These are phyloP conservation scores for Manihot esculenta DNA, from an alignment of 441 rosid species.

Conservation along the genomic window DNA sequence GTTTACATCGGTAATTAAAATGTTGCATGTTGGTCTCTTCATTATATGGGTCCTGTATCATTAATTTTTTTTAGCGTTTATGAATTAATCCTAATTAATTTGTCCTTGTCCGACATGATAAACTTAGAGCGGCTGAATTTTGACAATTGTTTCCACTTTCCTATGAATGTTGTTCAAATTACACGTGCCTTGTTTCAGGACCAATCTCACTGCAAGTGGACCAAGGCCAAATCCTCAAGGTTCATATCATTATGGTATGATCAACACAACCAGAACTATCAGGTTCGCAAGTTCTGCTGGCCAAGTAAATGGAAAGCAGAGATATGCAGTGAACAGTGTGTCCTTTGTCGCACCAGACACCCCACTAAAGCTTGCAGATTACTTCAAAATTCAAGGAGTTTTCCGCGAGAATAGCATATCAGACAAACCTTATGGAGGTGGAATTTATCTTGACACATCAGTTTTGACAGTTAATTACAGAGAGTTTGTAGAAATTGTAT, in stretches of 20 bases:
- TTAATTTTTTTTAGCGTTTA: not conserved
- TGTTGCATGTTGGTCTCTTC: not conserved
- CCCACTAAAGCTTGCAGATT: constrained; percentile 91
- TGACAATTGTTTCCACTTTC: too few relatives aligned
- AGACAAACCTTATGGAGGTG: constrained; percentile 64
- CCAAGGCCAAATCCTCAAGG: constrained; percentile 99
- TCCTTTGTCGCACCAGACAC: constrained; percentile 76
- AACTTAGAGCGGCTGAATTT: too few relatives aligned
- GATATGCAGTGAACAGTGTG: constrained; percentile 81
- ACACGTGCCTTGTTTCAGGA: constrained; percentile 46
- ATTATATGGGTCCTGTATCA: not conserved
- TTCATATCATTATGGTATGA: constrained; percentile 91
- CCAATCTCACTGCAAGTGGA: constrained; percentile 95
- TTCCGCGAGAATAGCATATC: constrained; percentile 66
- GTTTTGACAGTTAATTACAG: constrained; percentile 71
- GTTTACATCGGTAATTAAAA: too few relatives aligned
- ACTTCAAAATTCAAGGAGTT: constrained; percentile 72
- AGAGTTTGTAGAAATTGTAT: constrained; percentile 72
- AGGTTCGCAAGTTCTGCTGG: constrained; percentile 68
- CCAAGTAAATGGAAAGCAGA: constrained; percentile 76
- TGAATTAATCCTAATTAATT: not conserved
- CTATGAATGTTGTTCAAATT: too few relatives aligned
- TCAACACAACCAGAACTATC: constrained; percentile 73
- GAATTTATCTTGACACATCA: constrained; percentile 71
- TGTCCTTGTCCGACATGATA: not conserved